Percentiles rank a stretch among this genome's conserved stretches.
Evolutionary conservation across 345 rosid genomes (phyloP).

Genomic region (Boechera divaricarpa): DNA sequence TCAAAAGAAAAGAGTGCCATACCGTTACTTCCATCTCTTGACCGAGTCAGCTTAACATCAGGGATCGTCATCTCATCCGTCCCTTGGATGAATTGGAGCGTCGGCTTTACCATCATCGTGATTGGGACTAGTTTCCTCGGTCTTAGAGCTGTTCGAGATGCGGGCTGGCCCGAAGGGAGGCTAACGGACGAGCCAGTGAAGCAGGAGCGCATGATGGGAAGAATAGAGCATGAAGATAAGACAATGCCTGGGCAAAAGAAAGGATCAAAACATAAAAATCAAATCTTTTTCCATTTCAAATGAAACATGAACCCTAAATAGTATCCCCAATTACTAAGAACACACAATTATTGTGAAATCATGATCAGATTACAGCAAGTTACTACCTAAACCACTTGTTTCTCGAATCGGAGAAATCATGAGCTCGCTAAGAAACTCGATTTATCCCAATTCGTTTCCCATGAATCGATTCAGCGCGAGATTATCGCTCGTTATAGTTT

Average conservation of each 20-base stretch:
- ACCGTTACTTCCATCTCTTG: constrained; percentile 87
- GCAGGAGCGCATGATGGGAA: constrained; percentile 49
- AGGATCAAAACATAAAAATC: constrained; percentile 5
- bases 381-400: background rate
- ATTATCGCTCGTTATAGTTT: background rate
- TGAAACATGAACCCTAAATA: constrained; percentile 26
- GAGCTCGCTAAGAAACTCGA: background rate
- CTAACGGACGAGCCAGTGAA: constrained; percentile 57
- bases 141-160: constrained; percentile 38
- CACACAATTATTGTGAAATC: background rate
- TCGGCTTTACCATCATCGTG: constrained; percentile 76
- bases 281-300: background rate
- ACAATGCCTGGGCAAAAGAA: constrained; percentile 47
- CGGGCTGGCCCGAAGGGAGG: constrained; percentile 30
- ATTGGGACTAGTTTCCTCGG: constrained; percentile 34
- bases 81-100: constrained; percentile 88
- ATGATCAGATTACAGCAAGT: background rate
- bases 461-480: background rate
- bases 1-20: constrained; percentile 79
- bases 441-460: background rate
- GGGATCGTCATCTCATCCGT: constrained; percentile 89
- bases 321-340: constrained; percentile 12
- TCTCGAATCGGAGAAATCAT: background rate
- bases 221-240: constrained; percentile 49
- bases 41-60: constrained; percentile 83